These are phyloP conservation scores for Ustilago esculenta DNA, from an alignment of 1,284 basidiomycete genomes.

Conservation along the genomic window DNA sequence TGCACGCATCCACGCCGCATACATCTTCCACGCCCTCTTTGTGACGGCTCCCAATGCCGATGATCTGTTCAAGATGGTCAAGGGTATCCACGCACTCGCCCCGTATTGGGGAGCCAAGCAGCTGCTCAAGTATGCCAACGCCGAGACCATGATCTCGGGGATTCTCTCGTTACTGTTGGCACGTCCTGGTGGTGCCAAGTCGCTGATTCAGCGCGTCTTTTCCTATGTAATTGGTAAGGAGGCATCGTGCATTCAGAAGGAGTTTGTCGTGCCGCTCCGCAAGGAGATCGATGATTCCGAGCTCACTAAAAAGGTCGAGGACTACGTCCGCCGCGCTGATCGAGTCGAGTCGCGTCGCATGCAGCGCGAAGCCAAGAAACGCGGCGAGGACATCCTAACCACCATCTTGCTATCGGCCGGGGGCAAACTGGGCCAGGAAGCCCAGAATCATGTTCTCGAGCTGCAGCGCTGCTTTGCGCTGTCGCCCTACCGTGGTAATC, in stretches of 20 bases:
- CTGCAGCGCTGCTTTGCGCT: slow-evolving; percentile 58
- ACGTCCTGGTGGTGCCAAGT: slow-evolving; percentile 63
- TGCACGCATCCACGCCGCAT: slow-evolving; percentile 59
- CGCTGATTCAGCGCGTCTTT: slow-evolving; percentile 63
- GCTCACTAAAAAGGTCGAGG: slow-evolving; percentile 59
- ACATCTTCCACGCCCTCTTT: slow-evolving; percentile 61
- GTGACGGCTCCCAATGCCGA: slow-evolving; percentile 61
- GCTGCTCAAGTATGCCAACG: slow-evolving; percentile 63
- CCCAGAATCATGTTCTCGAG: slow-evolving; percentile 52
- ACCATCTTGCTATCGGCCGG: slow-evolving; percentile 55
- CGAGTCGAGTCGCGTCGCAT: slow-evolving; percentile 53
- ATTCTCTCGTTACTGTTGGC: slow-evolving; percentile 63
- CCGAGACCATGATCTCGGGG: slow-evolving; percentile 62
- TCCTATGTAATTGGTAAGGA: slow-evolving; percentile 59
- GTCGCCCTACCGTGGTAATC: slow-evolving; percentile 57
- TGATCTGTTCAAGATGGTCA: slow-evolving; percentile 60
- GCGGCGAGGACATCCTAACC: slow-evolving; percentile 62
- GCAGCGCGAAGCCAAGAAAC: slow-evolving; percentile 41
- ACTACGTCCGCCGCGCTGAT: slow-evolving; percentile 61
- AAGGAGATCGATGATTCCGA: slow-evolving; percentile 58
- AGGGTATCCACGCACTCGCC: slow-evolving; percentile 60
- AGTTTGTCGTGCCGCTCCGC: slow-evolving; percentile 58
- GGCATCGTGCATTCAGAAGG: slow-evolving; percentile 55
- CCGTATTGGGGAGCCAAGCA: slow-evolving; percentile 67
- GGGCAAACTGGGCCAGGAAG: slow-evolving; percentile 39